Percentiles rank a stretch among this genome's conserved stretches.
Evolutionary conservation across 2,329 filamentous ascomycete species (phyloP).

Genomic region (Aspergillus quadrilineatus): DNA sequence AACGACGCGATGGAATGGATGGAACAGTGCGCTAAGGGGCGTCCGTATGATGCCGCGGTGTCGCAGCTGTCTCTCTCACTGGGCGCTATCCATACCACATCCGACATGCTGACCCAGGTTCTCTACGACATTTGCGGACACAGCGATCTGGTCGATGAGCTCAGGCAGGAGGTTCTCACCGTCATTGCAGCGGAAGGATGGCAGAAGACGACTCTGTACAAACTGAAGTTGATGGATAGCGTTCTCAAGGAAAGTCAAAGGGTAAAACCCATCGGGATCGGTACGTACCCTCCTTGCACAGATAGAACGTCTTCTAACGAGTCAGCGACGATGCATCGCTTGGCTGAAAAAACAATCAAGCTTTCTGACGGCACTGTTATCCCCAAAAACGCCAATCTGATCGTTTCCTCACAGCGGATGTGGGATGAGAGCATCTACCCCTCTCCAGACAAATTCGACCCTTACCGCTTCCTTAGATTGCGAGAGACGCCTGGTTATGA

Average conservation of each 20-base stretch:
- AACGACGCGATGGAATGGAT: conserved; percentile 27
- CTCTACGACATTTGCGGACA: conserved; percentile 20
- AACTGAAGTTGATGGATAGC: conserved; percentile 45
- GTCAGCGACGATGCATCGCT: neutral
- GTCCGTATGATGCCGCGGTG: conserved; percentile 20
- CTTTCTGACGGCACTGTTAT: conserved; percentile 15
- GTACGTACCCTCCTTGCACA: conserved; percentile 2
- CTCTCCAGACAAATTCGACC: conserved; percentile 9
- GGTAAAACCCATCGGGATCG: conserved; percentile 26
- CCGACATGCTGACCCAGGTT: conserved; percentile 25
- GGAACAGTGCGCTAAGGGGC: conserved; percentile 25
- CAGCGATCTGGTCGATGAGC: conserved; percentile 9
- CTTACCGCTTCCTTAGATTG: conserved; percentile 14
- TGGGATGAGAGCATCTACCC: conserved; percentile 11
- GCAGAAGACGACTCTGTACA: conserved; percentile 39
- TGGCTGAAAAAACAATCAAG: conserved; percentile 7
- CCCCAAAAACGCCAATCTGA: conserved; percentile 1
- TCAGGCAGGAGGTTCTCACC: conserved; percentile 23
- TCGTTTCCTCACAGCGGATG: conserved; percentile 7
- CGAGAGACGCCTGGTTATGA: conserved; percentile 8
- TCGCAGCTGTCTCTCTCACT: conserved; percentile 23
- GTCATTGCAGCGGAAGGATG: conserved; percentile 26
- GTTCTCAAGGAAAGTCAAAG: conserved; percentile 43
- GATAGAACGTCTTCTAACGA: neutral
- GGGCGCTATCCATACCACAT: conserved; percentile 25